Evolutionary conservation across 257 asterid species (phyloP).

Genomic region (Perilla frutescens): DNA sequence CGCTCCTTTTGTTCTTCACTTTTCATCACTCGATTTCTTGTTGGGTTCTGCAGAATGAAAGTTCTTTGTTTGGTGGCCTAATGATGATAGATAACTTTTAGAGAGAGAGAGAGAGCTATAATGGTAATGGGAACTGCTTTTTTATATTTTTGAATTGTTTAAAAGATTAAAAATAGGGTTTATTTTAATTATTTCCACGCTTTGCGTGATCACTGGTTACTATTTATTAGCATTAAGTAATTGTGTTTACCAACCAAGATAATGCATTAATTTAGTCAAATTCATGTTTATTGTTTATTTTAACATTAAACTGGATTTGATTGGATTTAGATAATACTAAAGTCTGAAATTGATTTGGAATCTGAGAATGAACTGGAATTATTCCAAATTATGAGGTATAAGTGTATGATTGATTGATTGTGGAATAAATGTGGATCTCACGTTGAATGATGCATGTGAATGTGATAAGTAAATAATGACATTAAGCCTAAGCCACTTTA

Average conservation of each 20-base stretch:
- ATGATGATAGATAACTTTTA: constrained; percentile 12
- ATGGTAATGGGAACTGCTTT: neutral
- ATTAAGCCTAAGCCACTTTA: neutral
- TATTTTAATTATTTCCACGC: neutral
- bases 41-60: constrained; percentile 18
- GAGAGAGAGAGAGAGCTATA: constrained; percentile 16
- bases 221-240: neutral
- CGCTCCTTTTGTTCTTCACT: constrained; percentile 7
- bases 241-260: constrained; percentile 18
- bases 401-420: constrained; percentile 20
- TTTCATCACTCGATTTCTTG: constrained; percentile 18
- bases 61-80: constrained; percentile 34
- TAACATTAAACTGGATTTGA: constrained; percentile 18
- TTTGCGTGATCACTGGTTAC: neutral
- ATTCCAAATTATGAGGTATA: neutral
- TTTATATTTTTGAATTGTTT: neutral
- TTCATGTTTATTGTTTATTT: neutral
- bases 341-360: neutral
- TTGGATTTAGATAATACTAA: neutral
- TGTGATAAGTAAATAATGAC: neutral
- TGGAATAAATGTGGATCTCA: constrained; percentile 16
- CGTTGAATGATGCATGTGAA: constrained; percentile 13
- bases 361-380: neutral
- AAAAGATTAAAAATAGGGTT: neutral
- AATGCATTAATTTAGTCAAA: neutral